Conservation (phyloP, 345 rosid genomes). For the Citrus cavaleriei region DNA sequence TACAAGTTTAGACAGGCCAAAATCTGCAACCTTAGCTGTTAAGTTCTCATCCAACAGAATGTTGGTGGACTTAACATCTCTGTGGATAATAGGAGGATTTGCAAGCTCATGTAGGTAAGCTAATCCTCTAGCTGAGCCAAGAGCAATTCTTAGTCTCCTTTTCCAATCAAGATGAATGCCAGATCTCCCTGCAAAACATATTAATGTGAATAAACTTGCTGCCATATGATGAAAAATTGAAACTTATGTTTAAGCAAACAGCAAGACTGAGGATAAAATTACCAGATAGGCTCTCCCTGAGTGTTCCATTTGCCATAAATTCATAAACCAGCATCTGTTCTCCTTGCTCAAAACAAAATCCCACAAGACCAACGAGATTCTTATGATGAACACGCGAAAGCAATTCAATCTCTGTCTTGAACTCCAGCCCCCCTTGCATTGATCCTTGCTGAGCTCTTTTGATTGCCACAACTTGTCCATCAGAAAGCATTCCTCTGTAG, state of each 20-base stretch:
- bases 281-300: slow-evolving; percentile 81
- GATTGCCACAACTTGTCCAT: slow-evolving; percentile 74
- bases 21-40: slow-evolving; percentile 91
- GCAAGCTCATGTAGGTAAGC: slow-evolving; percentile 98
- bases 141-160: slow-evolving; percentile 77
- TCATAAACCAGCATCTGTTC: slow-evolving; percentile 93
- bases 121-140: slow-evolving; percentile 91
- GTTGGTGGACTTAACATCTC: slow-evolving; percentile 87
- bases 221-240: not conserved
- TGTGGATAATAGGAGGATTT: slow-evolving; percentile 91
- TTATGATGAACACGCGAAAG: slow-evolving; percentile 95
- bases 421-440: slow-evolving; percentile 88
- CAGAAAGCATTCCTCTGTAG: slow-evolving; percentile 74
- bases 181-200: slow-evolving; percentile 49
- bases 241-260: not conserved
- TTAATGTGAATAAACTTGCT: not conserved
- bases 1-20: slow-evolving; percentile 89
- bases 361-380: slow-evolving; percentile 85
- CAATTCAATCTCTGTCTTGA: slow-evolving; percentile 96
- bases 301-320: slow-evolving; percentile 80
- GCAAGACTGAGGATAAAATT: not conserved
- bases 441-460: slow-evolving; percentile 94
- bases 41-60: slow-evolving; percentile 81
- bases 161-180: slow-evolving; percentile 79
- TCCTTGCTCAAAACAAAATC: slow-evolving; percentile 87